A percentile compares a stretch with the other conserved stretches of the same genome.
Evolutionary conservation across 768 basidiomycete species (phyloP).

Genomic region (Boletus sp.): DNA sequence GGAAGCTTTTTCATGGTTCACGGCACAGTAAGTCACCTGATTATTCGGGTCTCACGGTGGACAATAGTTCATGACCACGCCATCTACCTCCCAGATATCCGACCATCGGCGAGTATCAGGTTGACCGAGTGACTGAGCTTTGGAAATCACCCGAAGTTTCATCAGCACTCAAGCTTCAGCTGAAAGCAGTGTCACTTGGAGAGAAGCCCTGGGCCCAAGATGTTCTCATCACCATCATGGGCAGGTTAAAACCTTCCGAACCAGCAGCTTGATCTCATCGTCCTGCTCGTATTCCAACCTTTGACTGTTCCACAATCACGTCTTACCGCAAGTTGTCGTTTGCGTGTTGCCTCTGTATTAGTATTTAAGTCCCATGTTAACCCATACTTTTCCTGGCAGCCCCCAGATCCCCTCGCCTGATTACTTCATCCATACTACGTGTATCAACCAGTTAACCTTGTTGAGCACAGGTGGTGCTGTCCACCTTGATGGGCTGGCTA

Average conservation of each 20-base stretch:
- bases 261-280: background rate
- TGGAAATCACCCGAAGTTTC: constrained; percentile 23
- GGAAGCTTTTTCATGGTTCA: constrained; percentile 33
- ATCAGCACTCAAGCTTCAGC: constrained; percentile 21
- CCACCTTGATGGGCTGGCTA: too few relatives aligned
- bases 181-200: constrained; percentile 22
- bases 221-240: constrained; percentile 27
- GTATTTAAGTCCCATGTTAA: constrained; percentile 14
- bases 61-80: background rate
- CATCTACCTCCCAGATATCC: constrained; percentile 13
- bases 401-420: constrained; percentile 75
- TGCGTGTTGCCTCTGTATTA: background rate
- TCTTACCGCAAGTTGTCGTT: background rate
- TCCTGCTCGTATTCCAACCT: background rate
- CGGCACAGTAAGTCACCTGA: constrained; percentile 25
- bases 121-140: constrained; percentile 19
- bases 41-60: background rate
- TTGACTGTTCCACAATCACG: background rate
- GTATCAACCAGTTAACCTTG: constrained; percentile 37
- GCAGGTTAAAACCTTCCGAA: constrained; percentile 14
- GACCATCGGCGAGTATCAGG: constrained; percentile 12
- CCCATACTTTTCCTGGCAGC: constrained; percentile 65
- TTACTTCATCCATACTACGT: constrained; percentile 64
- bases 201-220: constrained; percentile 27
- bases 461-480: too few relatives aligned